A percentile compares a stretch with the other conserved stretches of the same genome.
Evolutionary conservation across 2,329 filamentous ascomycete species (phyloP).

Genomic region (Ceratocystis ficicola): DNA sequence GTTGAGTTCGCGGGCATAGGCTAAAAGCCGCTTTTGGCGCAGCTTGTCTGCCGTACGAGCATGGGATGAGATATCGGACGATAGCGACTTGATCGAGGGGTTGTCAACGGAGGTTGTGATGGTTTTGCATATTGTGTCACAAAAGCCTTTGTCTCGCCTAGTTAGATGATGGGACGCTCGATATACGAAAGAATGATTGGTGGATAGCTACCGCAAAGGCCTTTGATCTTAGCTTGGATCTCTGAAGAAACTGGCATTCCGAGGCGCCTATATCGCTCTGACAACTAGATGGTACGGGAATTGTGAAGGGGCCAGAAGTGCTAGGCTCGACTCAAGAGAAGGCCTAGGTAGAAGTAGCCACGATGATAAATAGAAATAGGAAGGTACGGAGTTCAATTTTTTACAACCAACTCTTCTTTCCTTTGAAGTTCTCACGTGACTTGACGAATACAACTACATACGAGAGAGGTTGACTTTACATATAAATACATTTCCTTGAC

Average conservation of each 20-base stretch:
- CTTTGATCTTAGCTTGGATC: constrained; percentile 6
- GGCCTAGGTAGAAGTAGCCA: background rate
- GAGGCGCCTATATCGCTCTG: background rate
- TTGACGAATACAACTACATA: background rate
- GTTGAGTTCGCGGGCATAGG: constrained; percentile 20
- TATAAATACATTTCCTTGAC: background rate
- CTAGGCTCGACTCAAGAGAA: background rate
- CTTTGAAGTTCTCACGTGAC: background rate
- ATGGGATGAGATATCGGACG: constrained; percentile 28
- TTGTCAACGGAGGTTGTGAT: constrained; percentile 23
- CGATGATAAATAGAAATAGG: background rate
- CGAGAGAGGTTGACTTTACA: background rate
- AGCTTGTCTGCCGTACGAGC: constrained; percentile 25
- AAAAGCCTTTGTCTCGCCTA: constrained; percentile 16
- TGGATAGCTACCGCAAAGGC: constrained; percentile 4
- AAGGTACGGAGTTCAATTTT: background rate
- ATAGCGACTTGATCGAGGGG: constrained; percentile 25
- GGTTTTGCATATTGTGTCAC: constrained; percentile 14
- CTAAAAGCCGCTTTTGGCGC: background rate
- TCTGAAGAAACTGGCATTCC: background rate
- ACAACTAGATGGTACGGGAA: background rate
- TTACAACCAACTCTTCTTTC: background rate
- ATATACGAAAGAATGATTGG: background rate
- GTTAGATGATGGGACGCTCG: background rate
- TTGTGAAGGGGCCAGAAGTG: background rate